Conservation (phyloP, 148 eudicot genomes). For the Polygonum maritimum region DNA sequence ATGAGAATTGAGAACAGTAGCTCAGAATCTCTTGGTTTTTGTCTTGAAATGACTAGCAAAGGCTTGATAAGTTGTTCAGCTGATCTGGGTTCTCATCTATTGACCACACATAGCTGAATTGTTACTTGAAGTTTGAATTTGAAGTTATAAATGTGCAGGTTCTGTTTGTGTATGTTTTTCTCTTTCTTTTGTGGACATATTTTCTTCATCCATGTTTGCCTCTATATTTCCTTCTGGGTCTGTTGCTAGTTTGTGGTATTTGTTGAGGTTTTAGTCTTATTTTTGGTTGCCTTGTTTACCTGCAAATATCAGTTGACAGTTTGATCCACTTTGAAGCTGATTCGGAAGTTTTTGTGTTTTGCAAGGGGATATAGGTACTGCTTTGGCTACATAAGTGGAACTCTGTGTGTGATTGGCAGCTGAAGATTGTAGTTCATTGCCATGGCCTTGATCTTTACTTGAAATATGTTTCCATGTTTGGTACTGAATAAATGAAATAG, state of each 20-base stretch:
- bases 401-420: neutral
- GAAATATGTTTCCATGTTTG: neutral
- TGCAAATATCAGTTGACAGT: neutral
- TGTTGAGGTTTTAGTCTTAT: neutral
- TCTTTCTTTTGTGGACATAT: neutral
- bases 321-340: neutral
- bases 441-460: neutral
- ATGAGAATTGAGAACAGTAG: neutral
- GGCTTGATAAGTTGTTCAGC: neutral
- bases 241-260: neutral
- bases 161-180: neutral
- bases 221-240: neutral
- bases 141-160: neutral
- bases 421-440: neutral
- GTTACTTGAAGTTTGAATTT: slow-evolving; percentile 2
- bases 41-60: neutral
- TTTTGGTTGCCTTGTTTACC: neutral
- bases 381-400: neutral
- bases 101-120: slow-evolving; percentile 2
- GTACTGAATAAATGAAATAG: neutral
- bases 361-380: neutral
- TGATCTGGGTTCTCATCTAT: neutral
- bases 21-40: neutral
- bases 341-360: neutral
- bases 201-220: neutral